These are phyloP conservation scores for Gautieria morchelliformis DNA, from an alignment of 768 basidiomycete species.

Conservation along the genomic window DNA sequence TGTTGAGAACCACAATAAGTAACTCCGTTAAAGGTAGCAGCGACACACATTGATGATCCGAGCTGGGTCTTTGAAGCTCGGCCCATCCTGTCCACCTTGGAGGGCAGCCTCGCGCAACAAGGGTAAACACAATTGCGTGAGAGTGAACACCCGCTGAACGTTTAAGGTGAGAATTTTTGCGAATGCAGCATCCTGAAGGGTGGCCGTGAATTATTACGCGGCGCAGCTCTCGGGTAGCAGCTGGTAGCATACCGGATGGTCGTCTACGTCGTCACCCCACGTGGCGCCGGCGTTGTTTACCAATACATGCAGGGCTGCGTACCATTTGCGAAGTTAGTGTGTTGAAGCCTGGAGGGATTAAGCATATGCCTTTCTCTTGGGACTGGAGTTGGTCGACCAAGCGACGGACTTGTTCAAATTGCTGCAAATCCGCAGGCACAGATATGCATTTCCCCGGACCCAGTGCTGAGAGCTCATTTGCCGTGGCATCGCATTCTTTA, in stretches of 20 bases:
- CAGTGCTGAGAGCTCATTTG: conserved; percentile 38
- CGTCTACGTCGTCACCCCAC: conserved; percentile 39
- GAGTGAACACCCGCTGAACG: conserved; percentile 52
- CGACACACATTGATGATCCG: conserved; percentile 48
- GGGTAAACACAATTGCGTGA: conserved; percentile 52
- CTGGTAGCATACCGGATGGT: conserved; percentile 31
- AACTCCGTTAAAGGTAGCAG: not conserved
- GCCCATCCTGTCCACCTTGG: conserved; percentile 28
- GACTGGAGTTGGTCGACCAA: conserved; percentile 40
- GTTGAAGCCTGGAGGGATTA: not conserved
- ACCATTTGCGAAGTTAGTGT: not conserved
- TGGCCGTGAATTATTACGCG: not conserved
- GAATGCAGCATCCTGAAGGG: conserved; percentile 44
- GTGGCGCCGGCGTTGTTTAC: conserved; percentile 61
- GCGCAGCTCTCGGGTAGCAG: not conserved
- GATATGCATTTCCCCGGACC: conserved; percentile 47
- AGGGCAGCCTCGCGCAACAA: conserved; percentile 39
- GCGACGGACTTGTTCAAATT: conserved; percentile 41
- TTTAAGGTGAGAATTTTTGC: conserved; percentile 55
- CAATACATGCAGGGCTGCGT: conserved; percentile 37
- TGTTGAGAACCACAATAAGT: not conserved
- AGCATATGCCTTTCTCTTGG: conserved; percentile 30
- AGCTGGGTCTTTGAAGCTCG: conserved; percentile 35
- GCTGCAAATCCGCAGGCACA: conserved; percentile 45
- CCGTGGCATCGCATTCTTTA: conserved; percentile 42